Evolutionary conservation across 306 rosid species (phyloP), one percentile per base, ranked within the genome.

Genomic region (Trifolium pratense): DNA sequence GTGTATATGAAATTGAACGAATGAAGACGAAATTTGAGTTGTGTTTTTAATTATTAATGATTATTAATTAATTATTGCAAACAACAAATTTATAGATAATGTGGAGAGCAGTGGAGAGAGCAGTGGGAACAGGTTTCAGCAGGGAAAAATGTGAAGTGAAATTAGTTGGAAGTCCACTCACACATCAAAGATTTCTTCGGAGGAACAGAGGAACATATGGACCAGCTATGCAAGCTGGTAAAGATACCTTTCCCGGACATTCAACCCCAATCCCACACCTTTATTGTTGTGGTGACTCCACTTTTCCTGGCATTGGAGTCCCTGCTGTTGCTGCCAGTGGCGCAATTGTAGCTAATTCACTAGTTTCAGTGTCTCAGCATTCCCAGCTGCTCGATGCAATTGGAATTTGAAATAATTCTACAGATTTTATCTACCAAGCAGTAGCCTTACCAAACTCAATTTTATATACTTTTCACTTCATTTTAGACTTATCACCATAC

Each of bases 311-410:
- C 78, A 93, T 93, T 73, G 97, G 98, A 62, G 96, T 93, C 78
- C 97, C 98, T 12, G 98, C 98, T 9, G 97, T 93, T 51, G 97
- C 98, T 66, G 96, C 98, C 11, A 91, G 98, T 73, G 98, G 98
- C 17, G 97, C 98, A 64, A 89, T 91, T 40, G 98, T 93, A 15
- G 98, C 97, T 66, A 89, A 93, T 74, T 91, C 97, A 9, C 68
- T 93, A 14, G 97, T 93, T 71, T 88, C 97, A 2, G 96, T 87
- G 39, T 83, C 90, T 66, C 89, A 84, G 64, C 97, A 93, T 86
- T 84, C 96, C 17, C 71, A 88, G 70, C 90, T 94, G 74, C 97
- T 94, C 70, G 96, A 91, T 68, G 97, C 97, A 46, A 83, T 94
- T 75, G 98, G 97, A 73, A 91, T 91, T 64, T 91, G 89, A 86